A percentile compares a stretch with the other conserved stretches of the same genome.
Evolutionary conservation across 2,329 filamentous ascomycete species (phyloP).

Genomic region (Ophiosphaerella narmari): DNA sequence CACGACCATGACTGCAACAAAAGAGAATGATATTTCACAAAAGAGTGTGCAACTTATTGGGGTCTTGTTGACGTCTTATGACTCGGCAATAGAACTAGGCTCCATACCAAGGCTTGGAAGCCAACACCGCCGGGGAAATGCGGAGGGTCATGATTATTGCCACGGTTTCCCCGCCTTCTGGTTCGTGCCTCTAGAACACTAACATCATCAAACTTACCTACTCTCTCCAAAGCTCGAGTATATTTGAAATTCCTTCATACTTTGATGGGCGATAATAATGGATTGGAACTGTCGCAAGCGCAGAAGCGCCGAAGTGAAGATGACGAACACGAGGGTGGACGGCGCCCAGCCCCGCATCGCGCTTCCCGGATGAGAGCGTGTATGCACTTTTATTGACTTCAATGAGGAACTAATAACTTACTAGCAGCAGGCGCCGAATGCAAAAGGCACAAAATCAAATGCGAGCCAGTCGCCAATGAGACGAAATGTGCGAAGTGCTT

Average conservation of each 20-base stretch:
- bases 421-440: slow-evolving; percentile 35
- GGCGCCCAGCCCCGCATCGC: slow-evolving; percentile 29
- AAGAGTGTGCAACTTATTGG: too few species aligned
- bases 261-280: slow-evolving; percentile 46
- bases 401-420: slow-evolving; percentile 2
- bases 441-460: slow-evolving; percentile 44
- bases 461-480: slow-evolving; percentile 37
- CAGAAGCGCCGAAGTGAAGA: slow-evolving; percentile 38
- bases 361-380: slow-evolving; percentile 33
- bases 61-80: too few species aligned
- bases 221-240: background rate
- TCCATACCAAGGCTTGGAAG: slow-evolving; percentile 1
- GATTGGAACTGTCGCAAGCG: slow-evolving; percentile 67
- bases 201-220: background rate
- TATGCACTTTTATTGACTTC: slow-evolving; percentile 9
- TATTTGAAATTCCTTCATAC: background rate
- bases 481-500: slow-evolving; percentile 41
- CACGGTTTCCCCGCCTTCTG: too few species aligned
- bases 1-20: too few species aligned
- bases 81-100: background rate
- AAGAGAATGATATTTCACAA: too few species aligned
- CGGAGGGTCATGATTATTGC: slow-evolving; percentile 1
- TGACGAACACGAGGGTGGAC: slow-evolving; percentile 33
- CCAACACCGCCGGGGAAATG: background rate
- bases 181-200: background rate